Evolutionary conservation across 768 basidiomycete genomes (phyloP), one percentile per base, ranked within the genome.

Genomic region (Boletus subcaerulescens): DNA sequence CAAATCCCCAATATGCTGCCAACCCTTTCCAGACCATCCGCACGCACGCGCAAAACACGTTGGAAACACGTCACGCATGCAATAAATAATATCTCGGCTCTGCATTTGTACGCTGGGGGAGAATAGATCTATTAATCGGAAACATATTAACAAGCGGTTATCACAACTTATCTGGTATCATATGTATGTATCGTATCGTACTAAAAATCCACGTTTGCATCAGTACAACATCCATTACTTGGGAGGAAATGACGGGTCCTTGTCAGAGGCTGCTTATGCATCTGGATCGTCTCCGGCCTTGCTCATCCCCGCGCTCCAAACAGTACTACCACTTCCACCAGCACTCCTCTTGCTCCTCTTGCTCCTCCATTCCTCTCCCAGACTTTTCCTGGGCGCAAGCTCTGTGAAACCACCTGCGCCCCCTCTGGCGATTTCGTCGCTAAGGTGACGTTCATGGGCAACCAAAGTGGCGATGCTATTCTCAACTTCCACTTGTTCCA

Each of bases 301-400:
- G 60, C 84, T 83, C 85, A 89, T 85, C 32, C 90, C 90, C 48
- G 90, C 90, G 67, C 91, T 92, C 86, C 87, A 93, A 29, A 93
- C 87, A 1, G 91, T 93, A 69, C 88, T 89, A 36, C 82, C 81
- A 58, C 86, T 87, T 9, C 85, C 87, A 38, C 83, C 81, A 22
- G 68, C 78, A 57, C 85, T 86, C 33, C 60, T 62, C 53, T 59
- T 75, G 45, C 74, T 73, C 56, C 79, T 76, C 45, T 80, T 73
- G 51, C 83, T 82, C 57, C 84, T 79, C 65, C 87, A 78, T 53
- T 85, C 80, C 31, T 79, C 76, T 11, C 77, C 71, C 6, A 57
- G 36, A 41, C 68, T 69, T 48, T 75, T 75, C 45, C 81, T 76
- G 35, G 75, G 75, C 17, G 76, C 73, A 50, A 91, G 81, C 65